Base-by-base conservation (phyloP, 75 land plant genomes). In the Ceratopteris richardii region DNA sequence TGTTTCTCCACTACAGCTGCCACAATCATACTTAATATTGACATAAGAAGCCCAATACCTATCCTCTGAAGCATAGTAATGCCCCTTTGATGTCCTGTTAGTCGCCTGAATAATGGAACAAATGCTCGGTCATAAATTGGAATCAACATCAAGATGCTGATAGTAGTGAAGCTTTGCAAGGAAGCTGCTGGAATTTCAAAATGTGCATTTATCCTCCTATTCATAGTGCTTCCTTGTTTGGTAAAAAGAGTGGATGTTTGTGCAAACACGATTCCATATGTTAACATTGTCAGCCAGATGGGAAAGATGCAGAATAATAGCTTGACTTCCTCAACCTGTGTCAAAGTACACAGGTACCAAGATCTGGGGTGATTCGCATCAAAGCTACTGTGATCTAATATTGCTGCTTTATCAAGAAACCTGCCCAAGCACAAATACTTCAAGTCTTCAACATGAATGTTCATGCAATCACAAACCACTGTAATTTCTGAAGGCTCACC, bases 101-200 rank as follows among this genome's bases (percentile, higher is more conserved):
- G 2, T 0, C 39, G 19, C 0, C 70, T 62, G 0, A 70, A 24
- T 11, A 71, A 0, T 0, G 96, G 98, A 33, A 86, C 76, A 29
- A 94, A 46, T 29, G 77, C 46, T 6, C 53, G 67, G 73, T 94
- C 91, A 54, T 94, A 94, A 17, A 89, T 29, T 0, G 98, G 98
- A 63, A 94, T 69, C n/a, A 88, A 63, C 25, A 69, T 19, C 0
- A 89, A 60, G 29, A 93, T 85, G 0, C 90, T 73, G 13, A 88
- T 33, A 1, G 81, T 79, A 1, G 80, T 80, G 0, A 83, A 72
- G 20, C 75, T 66, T 37, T 85, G 98, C 1, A 93, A 68, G 0
- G 82, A 74, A 0, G 98, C 98, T 2, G 98, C 84, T 25, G 98
- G 98, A 70, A 93, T 75, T 36, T 71, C 40, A 67, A 93, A 85